Base-by-base conservation (phyloP, 257 asterid species). In the Rauvolfia tetraphylla region DNA sequence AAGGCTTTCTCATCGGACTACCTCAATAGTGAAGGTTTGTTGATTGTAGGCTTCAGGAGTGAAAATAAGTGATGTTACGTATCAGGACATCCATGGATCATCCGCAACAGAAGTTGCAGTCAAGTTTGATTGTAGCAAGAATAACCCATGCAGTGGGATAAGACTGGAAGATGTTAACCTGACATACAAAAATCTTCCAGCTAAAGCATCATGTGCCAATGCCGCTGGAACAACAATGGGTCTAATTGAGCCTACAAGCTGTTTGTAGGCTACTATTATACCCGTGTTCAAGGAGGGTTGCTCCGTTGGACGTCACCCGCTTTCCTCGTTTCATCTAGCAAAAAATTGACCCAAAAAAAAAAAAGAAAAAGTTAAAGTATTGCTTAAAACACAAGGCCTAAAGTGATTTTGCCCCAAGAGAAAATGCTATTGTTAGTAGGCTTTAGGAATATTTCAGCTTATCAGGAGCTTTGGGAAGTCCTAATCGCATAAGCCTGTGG, bases 91-190 rank as follows among this genome's bases (percentile, higher is more conserved):
- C 34, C 80, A 79, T 2, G 96, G 97, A 65, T 86, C 96, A 36
- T 89, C 97, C 0, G 88, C 96, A 22, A 90, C 91, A 22, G 75
- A 84, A 76, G 85, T 90, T 0, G 96, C 92, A 0, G 87, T 89
- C 59, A 91, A 82, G 42, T 90, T 91, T 29, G 89, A 85, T 18
- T 91, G 97, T 72, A 91, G 96, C 84, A 77, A 84, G 73, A 53
- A 33, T 41, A 79, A 67, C 18, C 97, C 97, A 0, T 91, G 97
- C 71, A 63, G 74, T 18, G 83, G 82, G 22, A 85, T 89, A 62
- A 81, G 31, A 29, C 41, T 90, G 38, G 61, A 81, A 34, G 78
- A 86, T 31, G 90, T 91, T 25, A 76, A 80, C 4, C 86, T 91
- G 0, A 81, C 48, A 22, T 89, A 79, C 73, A 80, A 75, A 39